Evolutionary conservation across 2,329 filamentous ascomycete genomes (phyloP), one percentile per base, ranked within the genome.

Genomic region (Gremmenia infestans): DNA sequence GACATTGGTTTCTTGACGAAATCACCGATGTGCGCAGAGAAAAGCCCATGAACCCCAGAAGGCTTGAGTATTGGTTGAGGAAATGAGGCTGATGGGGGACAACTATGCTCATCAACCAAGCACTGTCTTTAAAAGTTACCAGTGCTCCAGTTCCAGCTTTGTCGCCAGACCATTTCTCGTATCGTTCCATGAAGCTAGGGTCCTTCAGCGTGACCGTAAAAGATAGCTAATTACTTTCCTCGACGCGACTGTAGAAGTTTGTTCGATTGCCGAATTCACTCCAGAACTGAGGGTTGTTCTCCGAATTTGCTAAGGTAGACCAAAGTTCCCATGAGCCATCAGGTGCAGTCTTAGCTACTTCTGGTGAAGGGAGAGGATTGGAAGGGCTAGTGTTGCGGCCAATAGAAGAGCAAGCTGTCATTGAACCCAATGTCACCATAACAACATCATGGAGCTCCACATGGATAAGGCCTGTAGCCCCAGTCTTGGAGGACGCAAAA

Each of bases 61-160:
- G 7, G 73, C 71, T 17, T 70, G 63, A 32, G 70, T 64, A 40
- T 54, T 77, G 74, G 36, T 67, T 66, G 28, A 68, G 63, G 56
- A 76, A 75, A 54, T 76, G 67, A 7, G 73, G 74, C 52, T 78
- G 75, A 11, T 64, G 65, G 17, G 74, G 74, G 45, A 77, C 63
- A 3, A 69, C 72, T 52, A 74, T 68, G 54, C 64, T 73, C 39
- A 77, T 50, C 2, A 73, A 60, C 75, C 75, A 78, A 8, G 64
- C 65, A 56, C 70, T 72, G 52, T 76, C 72, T 52, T 68, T 68
- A 15, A 74, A 60, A 0, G 69, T 71, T 17, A 76, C 66, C 8
- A 74, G 68, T 12, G 69, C 69, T 4, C 69, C 68, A 0, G 69
- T 69, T 1, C 69, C 70, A 0, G 72, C 66, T 12, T 65, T 55